Evolutionary conservation across 2,329 filamentous ascomycete species (phyloP).

Genomic region (Chaetoscypha palmicola): DNA sequence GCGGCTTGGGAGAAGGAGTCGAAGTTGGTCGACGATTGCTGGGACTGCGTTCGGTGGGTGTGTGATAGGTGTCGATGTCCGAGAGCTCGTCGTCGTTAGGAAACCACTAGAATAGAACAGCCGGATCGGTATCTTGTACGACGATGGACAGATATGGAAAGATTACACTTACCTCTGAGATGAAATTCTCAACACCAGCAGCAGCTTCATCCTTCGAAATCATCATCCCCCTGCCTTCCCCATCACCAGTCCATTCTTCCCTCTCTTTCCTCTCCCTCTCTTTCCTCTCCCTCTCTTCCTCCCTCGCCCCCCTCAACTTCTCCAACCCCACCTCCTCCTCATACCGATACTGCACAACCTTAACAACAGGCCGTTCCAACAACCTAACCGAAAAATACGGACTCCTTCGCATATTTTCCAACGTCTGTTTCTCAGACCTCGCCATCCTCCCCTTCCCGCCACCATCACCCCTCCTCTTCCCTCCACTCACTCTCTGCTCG

Average conservation of each 20-base stretch:
- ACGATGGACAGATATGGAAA: neutral
- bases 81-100: neutral
- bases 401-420: conserved; percentile 13
- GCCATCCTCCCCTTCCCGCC: neutral
- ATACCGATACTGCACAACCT: conserved; percentile 21
- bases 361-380: neutral
- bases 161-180: neutral
- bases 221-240: neutral
- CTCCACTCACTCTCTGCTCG: neutral
- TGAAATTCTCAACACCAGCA: conserved; percentile 1
- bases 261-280: neutral
- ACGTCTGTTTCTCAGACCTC: neutral
- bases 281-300: conserved; percentile 8
- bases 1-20: no score
- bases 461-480: neutral
- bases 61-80: neutral
- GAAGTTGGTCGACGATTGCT: neutral
- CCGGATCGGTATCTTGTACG: neutral
- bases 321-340: conserved; percentile 3
- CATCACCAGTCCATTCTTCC: neutral
- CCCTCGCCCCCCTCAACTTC: conserved; percentile 12
- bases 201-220: neutral
- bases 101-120: neutral
- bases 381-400: conserved; percentile 10
- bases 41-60: neutral